phyloP scores from a whole-genome alignment of 2,329 filamentous ascomycete species.

The Zymoseptoria passerinii region DNA sequence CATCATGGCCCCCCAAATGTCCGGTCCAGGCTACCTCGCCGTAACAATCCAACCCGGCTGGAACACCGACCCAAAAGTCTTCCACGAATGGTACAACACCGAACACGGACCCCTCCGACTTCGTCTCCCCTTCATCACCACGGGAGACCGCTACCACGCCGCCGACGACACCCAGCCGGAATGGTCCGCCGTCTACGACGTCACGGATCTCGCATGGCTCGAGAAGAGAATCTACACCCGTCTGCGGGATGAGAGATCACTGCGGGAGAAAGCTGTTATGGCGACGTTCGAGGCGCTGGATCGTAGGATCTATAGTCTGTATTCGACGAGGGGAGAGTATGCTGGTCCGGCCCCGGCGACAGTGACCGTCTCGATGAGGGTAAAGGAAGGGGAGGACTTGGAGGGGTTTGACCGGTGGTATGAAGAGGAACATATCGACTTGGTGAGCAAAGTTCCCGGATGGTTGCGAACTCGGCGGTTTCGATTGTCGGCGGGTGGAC shows the following conservation, averaged over 20 bases:
- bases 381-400: constrained; percentile 46
- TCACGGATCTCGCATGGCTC: constrained; percentile 64
- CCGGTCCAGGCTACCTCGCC: constrained; percentile 61
- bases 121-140: constrained; percentile 63
- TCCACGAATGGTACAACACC: constrained; percentile 92
- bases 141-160: constrained; percentile 71
- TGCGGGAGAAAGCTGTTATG: constrained; percentile 47
- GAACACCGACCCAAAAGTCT: constrained; percentile 57
- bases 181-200: constrained; percentile 76
- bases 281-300: constrained; percentile 56
- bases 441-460: constrained; percentile 66
- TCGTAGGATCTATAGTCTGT: constrained; percentile 61
- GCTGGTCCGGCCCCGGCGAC: constrained; percentile 21
- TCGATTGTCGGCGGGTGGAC: constrained; percentile 56
- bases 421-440: constrained; percentile 61
- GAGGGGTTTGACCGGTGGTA: constrained; percentile 62
- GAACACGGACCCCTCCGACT: constrained; percentile 79
- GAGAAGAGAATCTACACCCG: constrained; percentile 61
- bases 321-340: constrained; percentile 38
- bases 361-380: constrained; percentile 17
- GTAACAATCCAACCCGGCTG: constrained; percentile 77
- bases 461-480: constrained; percentile 69
- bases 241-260: constrained; percentile 49
- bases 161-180: constrained; percentile 55
- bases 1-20: constrained; percentile 11